Conservation (phyloP, 2,329 filamentous ascomycete genomes). For the Colletotrichum paranaense region DNA sequence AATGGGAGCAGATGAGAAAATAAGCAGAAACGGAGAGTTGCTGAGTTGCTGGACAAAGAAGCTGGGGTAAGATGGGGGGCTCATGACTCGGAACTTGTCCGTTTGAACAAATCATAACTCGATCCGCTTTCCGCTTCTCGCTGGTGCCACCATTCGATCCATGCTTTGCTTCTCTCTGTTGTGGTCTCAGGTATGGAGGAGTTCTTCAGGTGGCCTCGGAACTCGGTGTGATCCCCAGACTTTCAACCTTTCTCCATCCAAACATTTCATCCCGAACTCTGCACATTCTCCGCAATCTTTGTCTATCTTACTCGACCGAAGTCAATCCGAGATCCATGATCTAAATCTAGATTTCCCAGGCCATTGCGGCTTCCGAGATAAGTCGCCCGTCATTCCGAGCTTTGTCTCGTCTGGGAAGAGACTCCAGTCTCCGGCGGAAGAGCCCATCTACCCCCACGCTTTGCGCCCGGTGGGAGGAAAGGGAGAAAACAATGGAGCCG, state of each 20-base stretch:
- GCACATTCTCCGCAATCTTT: slow-evolving; percentile 19
- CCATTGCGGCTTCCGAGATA: slow-evolving; percentile 15
- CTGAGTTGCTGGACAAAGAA: neutral
- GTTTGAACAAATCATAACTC: slow-evolving; percentile 11
- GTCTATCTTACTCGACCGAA: neutral
- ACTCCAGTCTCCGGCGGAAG: neutral
- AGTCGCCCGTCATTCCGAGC: slow-evolving; percentile 2
- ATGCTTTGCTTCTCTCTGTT: neutral
- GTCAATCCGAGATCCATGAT: slow-evolving; percentile 24
- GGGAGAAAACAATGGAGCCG: slow-evolving; percentile 29
- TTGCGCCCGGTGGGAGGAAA: neutral
- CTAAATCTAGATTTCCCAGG: neutral
- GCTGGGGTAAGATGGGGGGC: neutral
- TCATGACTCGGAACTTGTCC: slow-evolving; percentile 14
- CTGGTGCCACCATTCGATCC: neutral
- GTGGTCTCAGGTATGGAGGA: neutral
- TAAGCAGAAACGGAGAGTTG: slow-evolving; percentile 21
- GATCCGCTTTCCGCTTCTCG: slow-evolving; percentile 26
- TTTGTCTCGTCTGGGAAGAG: neutral
- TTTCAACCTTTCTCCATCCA: slow-evolving; percentile 13
- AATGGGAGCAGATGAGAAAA: slow-evolving; percentile 43
- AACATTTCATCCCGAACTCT: slow-evolving; percentile 16
- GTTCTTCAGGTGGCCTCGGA: slow-evolving; percentile 19
- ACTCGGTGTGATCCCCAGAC: slow-evolving; percentile 16
- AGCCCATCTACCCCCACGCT: neutral